phyloP scores from a whole-genome alignment of 495 filamentous ascomycete genomes.

The Mytilinidion resinicola region DNA sequence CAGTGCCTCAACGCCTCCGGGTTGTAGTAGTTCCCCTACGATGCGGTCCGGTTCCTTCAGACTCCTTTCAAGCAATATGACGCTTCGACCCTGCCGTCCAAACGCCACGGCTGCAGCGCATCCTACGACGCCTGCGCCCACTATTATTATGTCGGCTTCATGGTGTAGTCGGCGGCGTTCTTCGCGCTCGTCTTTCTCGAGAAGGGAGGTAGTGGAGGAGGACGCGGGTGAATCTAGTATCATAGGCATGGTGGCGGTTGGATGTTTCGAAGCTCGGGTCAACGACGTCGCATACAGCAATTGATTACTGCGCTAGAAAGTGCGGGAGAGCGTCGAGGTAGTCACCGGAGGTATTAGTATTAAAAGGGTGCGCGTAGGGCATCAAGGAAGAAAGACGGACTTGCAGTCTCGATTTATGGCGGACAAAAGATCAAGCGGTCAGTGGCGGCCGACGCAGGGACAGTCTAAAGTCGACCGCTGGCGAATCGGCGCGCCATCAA shows the following conservation, averaged over 20 bases:
- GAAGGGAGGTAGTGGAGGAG: neutral
- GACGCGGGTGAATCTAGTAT: neutral
- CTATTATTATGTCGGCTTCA: conserved; percentile 69
- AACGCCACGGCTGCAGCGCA: conserved; percentile 80
- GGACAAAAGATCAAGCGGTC: neutral
- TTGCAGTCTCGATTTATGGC: neutral
- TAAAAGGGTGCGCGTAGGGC: neutral
- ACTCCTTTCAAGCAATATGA: conserved; percentile 82
- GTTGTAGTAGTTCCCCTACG: conserved; percentile 91
- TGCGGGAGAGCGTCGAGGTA: neutral
- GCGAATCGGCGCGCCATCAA: too few relatives aligned
- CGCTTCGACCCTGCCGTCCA: conserved; percentile 77
- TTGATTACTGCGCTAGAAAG: neutral
- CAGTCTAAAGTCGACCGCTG: too few relatives aligned
- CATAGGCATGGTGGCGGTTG: conserved; percentile 6
- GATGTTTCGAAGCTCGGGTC: neutral
- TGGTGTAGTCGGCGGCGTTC: conserved; percentile 34
- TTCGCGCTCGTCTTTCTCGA: conserved; percentile 21
- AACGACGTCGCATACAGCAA: too few relatives aligned
- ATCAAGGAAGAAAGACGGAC: neutral
- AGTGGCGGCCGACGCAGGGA: too few relatives aligned
- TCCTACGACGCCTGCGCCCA: conserved; percentile 85
- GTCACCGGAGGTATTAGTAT: neutral
- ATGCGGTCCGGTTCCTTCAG: conserved; percentile 94
- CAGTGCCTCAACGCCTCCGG: conserved; percentile 79